Evolutionary conservation across 805 yeast genomes (phyloP), one percentile per base, ranked within the genome.

Genomic region (Pichia heedii): DNA sequence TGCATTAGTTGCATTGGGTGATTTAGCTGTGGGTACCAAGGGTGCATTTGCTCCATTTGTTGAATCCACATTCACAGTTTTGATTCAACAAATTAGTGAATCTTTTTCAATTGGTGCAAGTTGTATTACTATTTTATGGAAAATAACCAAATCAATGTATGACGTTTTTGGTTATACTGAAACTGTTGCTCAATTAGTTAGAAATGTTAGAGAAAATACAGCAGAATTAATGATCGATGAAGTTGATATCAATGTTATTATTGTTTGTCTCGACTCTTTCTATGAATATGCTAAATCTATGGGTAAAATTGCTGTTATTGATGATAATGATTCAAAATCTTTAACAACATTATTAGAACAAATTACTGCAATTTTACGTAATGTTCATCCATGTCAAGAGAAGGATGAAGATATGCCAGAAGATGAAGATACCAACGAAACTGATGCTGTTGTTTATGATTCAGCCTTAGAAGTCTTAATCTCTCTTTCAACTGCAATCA

Each of bases 51-150:
- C 80, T 56, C 79, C 79, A 56, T 87, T 79, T 57, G 82, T 87
- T 48, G 87, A 85, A 61, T 66, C 78, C 45, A 73, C 88, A 22
- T 66, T 84, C 54, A 71, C 73, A 50, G 72, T 77, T 19, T 70
- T 86, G 51, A 66, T 72, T 39, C 84, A 79, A 44, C 90, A 85
- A 65, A 76, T 81, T 48, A 87, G 79, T 47, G 89, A 83, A 60
- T 87, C 95, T 41, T 88, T 86, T 58, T 96, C 95, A 57, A 77
- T 89, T 70, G 79, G 96, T 61, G 93, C 84, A 66, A 79, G 93
- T 46, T 89, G 96, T 40, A 67, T 90, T 60, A 68, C 74, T 40
- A 75, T 90, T 36, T 68, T 90, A 58, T 90, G 96, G 95, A 84
- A 77, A 57, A 77, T 89, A 54, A 81, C 79, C 45, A 74, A 74